These are phyloP conservation scores for Pichia scutulata DNA, from an alignment of 805 yeast species.

Conservation along the genomic window DNA sequence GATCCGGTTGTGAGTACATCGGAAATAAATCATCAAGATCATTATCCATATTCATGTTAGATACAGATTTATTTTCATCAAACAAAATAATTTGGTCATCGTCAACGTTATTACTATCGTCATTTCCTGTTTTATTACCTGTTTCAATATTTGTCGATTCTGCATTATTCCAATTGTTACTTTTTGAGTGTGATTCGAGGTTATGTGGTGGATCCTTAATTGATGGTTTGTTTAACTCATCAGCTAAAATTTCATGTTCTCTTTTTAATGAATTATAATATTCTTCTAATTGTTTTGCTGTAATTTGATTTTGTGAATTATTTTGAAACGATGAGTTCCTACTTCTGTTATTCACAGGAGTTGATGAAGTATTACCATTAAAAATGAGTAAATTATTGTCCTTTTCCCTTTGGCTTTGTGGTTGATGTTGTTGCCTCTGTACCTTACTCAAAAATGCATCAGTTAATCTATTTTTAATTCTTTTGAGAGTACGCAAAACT, in stretches of 20 bases:
- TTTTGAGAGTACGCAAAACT: background rate
- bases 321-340: background rate
- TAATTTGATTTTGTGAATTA: slow-evolving; percentile 11
- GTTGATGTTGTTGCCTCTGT: background rate
- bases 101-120: background rate
- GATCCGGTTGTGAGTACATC: slow-evolving; percentile 16
- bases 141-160: slow-evolving; percentile 11
- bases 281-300: slow-evolving; percentile 22
- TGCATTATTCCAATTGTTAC: slow-evolving; percentile 13
- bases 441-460: background rate
- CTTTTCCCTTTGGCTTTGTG: background rate
- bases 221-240: slow-evolving; percentile 12
- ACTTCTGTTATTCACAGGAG: background rate
- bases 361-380: background rate
- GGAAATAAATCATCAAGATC: background rate
- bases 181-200: background rate
- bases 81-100: slow-evolving; percentile 3
- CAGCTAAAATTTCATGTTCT: slow-evolving; percentile 16
- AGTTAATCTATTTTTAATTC: background rate
- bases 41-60: background rate
- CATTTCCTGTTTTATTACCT: background rate
- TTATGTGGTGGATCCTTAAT: background rate
- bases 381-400: background rate
- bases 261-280: slow-evolving; percentile 22
- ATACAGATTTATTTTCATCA: slow-evolving; percentile 2